These are phyloP conservation scores for Phytophthora uliginosa DNA, from an alignment of 352 stramenopile genomes.

Conservation along the genomic window DNA sequence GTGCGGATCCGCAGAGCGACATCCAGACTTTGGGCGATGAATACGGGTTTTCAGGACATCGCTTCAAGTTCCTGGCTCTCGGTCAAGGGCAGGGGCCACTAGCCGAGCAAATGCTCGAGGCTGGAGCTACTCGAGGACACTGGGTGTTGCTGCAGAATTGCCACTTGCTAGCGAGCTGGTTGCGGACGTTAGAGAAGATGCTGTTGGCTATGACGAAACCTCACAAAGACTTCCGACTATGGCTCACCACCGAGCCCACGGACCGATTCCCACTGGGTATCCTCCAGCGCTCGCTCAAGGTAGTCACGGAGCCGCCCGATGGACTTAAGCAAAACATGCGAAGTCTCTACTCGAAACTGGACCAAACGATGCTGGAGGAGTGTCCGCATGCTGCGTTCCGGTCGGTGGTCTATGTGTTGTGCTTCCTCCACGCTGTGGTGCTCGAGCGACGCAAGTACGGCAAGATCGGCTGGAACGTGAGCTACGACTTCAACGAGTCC, in stretches of 20 bases:
- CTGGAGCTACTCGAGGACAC: slow-evolving; percentile 84
- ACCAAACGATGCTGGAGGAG: slow-evolving; percentile 92
- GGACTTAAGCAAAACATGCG: slow-evolving; percentile 98
- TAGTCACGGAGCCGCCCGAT: slow-evolving; percentile 97
- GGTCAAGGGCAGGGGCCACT: slow-evolving; percentile 95
- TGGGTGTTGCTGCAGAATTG: slow-evolving; percentile 97
- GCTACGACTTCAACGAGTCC: slow-evolving; percentile 98
- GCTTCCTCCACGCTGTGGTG: slow-evolving; percentile 96
- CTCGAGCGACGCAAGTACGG: slow-evolving; percentile 97
- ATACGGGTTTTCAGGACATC: slow-evolving; percentile 90
- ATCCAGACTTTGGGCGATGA: slow-evolving; percentile 95
- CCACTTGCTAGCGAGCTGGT: slow-evolving; percentile 95
- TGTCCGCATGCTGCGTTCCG: slow-evolving; percentile 94
- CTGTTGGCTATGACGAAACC: slow-evolving; percentile 92
- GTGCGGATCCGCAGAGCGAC: slow-evolving; percentile 95
- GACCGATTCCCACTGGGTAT: slow-evolving; percentile 97
- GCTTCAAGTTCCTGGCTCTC: slow-evolving; percentile 96
- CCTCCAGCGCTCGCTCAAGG: slow-evolving; percentile 95
- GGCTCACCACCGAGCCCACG: slow-evolving; percentile 96
- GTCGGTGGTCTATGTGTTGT: slow-evolving; percentile 96
- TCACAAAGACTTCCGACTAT: slow-evolving; percentile 96
- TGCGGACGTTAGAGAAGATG: slow-evolving; percentile 95
- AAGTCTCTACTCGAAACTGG: slow-evolving; percentile 93
- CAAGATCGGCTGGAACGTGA: slow-evolving; percentile 98
- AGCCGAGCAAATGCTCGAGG: slow-evolving; percentile 96